Evolutionary conservation across 176 grass and related monocot genomes (phyloP).

Genomic region (Oryza meyeriana): DNA sequence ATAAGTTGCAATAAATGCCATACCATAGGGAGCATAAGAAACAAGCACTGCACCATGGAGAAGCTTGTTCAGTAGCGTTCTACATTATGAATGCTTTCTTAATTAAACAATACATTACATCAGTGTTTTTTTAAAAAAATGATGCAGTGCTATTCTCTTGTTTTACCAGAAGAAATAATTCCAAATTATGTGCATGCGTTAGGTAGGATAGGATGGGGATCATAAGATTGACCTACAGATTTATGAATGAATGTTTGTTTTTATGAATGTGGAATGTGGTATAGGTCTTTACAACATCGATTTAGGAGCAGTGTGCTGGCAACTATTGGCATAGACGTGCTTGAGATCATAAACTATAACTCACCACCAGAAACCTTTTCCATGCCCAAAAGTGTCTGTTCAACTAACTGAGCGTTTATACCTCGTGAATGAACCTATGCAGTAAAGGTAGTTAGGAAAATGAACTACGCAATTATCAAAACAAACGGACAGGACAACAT

Average conservation of each 20-base stretch:
- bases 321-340: background rate
- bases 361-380: slow-evolving; percentile 59
- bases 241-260: background rate
- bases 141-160: background rate
- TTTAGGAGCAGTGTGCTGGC: background rate
- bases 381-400: slow-evolving; percentile 64
- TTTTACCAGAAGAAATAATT: background rate
- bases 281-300: background rate
- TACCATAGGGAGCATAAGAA: background rate
- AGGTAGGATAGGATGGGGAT: background rate
- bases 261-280: background rate
- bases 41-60: background rate
- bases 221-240: background rate
- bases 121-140: background rate
- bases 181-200: background rate
- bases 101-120: background rate
- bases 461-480: background rate
- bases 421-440: slow-evolving; percentile 86
- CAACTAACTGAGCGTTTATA: slow-evolving; percentile 60
- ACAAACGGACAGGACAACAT: background rate
- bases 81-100: background rate
- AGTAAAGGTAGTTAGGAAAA: slow-evolving; percentile 9
- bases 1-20: background rate
- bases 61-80: slow-evolving; percentile 3
- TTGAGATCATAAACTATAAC: background rate